A percentile compares a stretch with the other conserved stretches of the same genome.
Conservation (phyloP, 768 basidiomycete species). For the Lactarius pseudohatsudake region DNA sequence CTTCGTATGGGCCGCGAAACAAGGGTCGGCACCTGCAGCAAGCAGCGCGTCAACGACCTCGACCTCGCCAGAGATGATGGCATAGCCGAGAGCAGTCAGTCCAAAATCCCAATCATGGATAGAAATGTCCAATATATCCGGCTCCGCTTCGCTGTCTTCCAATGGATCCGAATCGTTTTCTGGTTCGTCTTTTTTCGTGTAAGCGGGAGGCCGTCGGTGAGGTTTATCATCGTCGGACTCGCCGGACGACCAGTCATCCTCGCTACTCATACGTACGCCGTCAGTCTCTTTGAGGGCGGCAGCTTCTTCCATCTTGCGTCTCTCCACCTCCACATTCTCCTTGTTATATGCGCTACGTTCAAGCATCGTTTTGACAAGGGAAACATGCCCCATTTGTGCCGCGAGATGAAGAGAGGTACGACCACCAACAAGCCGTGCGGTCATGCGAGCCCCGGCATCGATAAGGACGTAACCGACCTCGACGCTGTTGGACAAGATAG, state of each 20-base stretch:
- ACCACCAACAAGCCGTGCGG: conserved; percentile 56
- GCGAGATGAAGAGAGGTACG: conserved; percentile 56
- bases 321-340: conserved; percentile 32
- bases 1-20: conserved; percentile 37
- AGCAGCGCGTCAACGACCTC: conserved; percentile 48
- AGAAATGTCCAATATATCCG: conserved; percentile 57
- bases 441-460: conserved; percentile 56
- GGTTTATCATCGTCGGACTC: conserved; percentile 16
- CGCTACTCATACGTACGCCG: conserved; percentile 29
- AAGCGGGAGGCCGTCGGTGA: conserved; percentile 32
- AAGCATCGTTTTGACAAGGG: conserved; percentile 50
- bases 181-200: conserved; percentile 31
- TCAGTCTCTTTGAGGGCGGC: conserved; percentile 19
- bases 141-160: conserved; percentile 49
- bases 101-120: conserved; percentile 59
- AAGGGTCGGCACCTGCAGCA: conserved; percentile 47
- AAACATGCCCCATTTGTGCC: conserved; percentile 45
- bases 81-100: conserved; percentile 53
- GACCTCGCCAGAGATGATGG: conserved; percentile 48
- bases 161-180: conserved; percentile 40
- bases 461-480: conserved; percentile 53
- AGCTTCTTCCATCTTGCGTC: conserved; percentile 26
- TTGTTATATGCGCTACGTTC: conserved; percentile 44
- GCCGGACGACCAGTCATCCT: conserved; percentile 29
- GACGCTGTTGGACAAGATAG: conserved; percentile 46